Evolutionary conservation across 1,284 basidiomycete genomes (phyloP).

Genomic region (Cryptococcus sp.): DNA sequence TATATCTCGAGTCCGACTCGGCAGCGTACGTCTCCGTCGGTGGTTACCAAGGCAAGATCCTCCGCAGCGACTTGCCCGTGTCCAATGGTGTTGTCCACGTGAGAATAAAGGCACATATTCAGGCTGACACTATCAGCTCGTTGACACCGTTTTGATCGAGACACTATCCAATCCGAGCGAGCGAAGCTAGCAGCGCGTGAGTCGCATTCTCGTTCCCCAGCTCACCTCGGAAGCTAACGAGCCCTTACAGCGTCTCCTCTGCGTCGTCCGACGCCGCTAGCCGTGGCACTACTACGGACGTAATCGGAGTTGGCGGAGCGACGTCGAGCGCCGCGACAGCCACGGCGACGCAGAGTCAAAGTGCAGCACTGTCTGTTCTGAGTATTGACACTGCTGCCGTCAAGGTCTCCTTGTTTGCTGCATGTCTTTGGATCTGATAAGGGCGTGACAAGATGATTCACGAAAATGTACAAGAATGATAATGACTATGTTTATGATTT

Average conservation of each 20-base stretch:
- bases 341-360: neutral
- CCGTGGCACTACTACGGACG: constrained; percentile 9
- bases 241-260: constrained; percentile 5
- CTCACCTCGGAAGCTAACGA: neutral
- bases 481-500: neutral
- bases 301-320: constrained; percentile 8
- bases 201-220: constrained; percentile 1
- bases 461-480: neutral
- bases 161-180: constrained; percentile 9
- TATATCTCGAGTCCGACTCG: constrained; percentile 39
- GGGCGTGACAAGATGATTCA: neutral
- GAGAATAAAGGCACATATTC: neutral
- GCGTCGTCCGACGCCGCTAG: constrained; percentile 8
- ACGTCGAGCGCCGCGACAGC: constrained; percentile 5
- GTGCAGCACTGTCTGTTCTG: neutral
- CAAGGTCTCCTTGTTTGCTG: constrained; percentile 5
- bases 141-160: constrained; percentile 18
- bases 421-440: constrained; percentile 9
- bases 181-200: constrained; percentile 17
- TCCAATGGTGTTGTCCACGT: constrained; percentile 37
- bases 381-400: neutral
- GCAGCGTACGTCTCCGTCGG: constrained; percentile 40
- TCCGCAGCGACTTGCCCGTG: constrained; percentile 37
- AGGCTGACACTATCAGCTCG: constrained; percentile 13
- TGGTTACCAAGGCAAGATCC: constrained; percentile 27